A percentile compares a stretch with the other conserved stretches of the same genome.
Conservation (phyloP, 805 yeast genomes). For the Suhomyces pyralidae region DNA sequence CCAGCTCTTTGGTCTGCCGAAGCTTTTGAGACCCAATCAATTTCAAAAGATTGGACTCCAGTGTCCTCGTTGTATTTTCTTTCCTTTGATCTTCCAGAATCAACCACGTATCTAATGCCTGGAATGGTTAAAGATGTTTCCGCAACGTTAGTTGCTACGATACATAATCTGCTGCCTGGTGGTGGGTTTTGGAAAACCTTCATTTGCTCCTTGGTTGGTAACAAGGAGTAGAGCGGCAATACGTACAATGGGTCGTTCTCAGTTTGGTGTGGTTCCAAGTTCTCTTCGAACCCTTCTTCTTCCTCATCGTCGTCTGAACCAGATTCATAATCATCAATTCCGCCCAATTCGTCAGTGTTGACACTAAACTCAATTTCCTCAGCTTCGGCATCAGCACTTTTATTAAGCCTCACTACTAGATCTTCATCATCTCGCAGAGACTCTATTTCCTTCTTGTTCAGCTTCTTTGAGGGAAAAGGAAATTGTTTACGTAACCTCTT, state of each 20-base stretch:
- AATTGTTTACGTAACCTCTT: slow-evolving; percentile 65
- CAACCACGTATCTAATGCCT: slow-evolving; percentile 90
- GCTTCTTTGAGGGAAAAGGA: slow-evolving; percentile 43
- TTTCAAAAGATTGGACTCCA: slow-evolving; percentile 89
- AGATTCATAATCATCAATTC: slow-evolving; percentile 48
- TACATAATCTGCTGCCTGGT: slow-evolving; percentile 77
- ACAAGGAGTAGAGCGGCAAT: slow-evolving; percentile 83
- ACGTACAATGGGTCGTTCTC: slow-evolving; percentile 81
- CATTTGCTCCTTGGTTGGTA: slow-evolving; percentile 95
- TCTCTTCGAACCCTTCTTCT: slow-evolving; percentile 72
- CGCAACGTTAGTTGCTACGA: slow-evolving; percentile 96
- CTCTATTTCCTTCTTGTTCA: slow-evolving; percentile 6
- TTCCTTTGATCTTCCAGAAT: slow-evolving; percentile 92
- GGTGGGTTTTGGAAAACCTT: slow-evolving; percentile 88
- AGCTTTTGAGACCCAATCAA: slow-evolving; percentile 92
- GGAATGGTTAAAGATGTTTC: slow-evolving; percentile 97
- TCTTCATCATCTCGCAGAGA: slow-evolving; percentile 23
- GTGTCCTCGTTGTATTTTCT: slow-evolving; percentile 75
- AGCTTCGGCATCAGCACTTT: slow-evolving; percentile 70
- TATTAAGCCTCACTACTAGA: slow-evolving; percentile 42
- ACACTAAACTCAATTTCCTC: slow-evolving; percentile 84
- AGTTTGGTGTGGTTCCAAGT: slow-evolving; percentile 65
- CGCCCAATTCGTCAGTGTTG: slow-evolving; percentile 36
- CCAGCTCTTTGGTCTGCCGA: slow-evolving; percentile 95
- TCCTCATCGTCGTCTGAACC: slow-evolving; percentile 52